These are phyloP conservation scores for Raffaelea arxii DNA, from an alignment of 2,329 filamentous ascomycete genomes.

Conservation along the genomic window DNA sequence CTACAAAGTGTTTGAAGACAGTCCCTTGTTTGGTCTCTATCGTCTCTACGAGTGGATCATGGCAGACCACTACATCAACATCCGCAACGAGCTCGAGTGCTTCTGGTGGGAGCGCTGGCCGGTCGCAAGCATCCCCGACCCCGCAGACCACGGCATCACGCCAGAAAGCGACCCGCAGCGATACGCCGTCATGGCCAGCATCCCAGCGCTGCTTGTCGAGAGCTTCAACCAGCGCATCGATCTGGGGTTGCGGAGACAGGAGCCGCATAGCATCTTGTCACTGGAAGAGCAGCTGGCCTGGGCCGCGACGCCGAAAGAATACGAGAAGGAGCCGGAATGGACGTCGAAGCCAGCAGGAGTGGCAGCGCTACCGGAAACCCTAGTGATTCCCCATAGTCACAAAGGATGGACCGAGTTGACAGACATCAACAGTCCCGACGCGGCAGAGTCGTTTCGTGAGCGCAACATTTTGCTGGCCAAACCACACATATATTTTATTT, in stretches of 20 bases:
- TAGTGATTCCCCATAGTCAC: not conserved
- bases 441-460: slow-evolving; percentile 3
- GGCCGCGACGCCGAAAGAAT: slow-evolving; percentile 7
- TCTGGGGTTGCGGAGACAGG: slow-evolving; percentile 5
- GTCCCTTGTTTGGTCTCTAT: slow-evolving; percentile 7
- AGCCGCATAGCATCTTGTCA: slow-evolving; percentile 4
- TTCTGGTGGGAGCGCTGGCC: slow-evolving; percentile 11
- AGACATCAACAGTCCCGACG: slow-evolving; percentile 4
- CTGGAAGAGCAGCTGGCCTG: slow-evolving; percentile 8
- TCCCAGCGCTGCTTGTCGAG: slow-evolving; percentile 8
- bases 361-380: slow-evolving; percentile 1
- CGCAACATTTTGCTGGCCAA: slow-evolving; percentile 9
- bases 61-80: slow-evolving; percentile 2
- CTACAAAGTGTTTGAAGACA: slow-evolving; percentile 7
- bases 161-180: slow-evolving; percentile 8
- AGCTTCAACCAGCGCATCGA: slow-evolving; percentile 8
- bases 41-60: slow-evolving; percentile 11
- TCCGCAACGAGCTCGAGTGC: slow-evolving; percentile 10
- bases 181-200: slow-evolving; percentile 9
- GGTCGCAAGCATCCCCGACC: slow-evolving; percentile 10
- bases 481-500: slow-evolving; percentile 8
- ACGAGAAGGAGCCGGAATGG: slow-evolving; percentile 5
- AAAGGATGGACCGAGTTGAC: not conserved
- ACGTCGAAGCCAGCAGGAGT: slow-evolving; percentile 4
- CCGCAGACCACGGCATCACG: slow-evolving; percentile 4